Evolutionary conservation across 257 asterid genomes (phyloP).

Genomic region (Solanum chaucha): DNA sequence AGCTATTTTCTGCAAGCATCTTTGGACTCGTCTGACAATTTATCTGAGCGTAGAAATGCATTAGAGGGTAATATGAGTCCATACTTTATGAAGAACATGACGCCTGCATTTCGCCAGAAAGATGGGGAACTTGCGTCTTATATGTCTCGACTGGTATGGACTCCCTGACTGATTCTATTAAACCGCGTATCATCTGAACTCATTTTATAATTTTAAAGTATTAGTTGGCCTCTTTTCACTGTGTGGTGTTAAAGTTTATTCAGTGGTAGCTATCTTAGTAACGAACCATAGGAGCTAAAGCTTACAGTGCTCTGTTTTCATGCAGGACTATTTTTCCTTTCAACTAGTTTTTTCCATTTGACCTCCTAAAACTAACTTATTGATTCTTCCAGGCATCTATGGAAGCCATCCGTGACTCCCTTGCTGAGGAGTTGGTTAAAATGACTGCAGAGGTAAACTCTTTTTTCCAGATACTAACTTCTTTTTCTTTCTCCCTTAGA

Average conservation of each 20-base stretch:
- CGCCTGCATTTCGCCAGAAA: slow-evolving; percentile 91
- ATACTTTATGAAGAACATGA: slow-evolving; percentile 73
- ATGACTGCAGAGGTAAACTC: slow-evolving; percentile 78
- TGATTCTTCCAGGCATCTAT: slow-evolving; percentile 57
- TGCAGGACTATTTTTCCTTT: not conserved
- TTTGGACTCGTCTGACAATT: slow-evolving; percentile 69
- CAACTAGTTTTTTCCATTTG: not conserved
- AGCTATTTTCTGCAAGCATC: slow-evolving; percentile 87
- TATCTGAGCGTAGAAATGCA: slow-evolving; percentile 50
- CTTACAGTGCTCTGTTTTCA: not conserved
- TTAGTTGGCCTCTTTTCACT: not conserved
- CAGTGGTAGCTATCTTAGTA: not conserved
- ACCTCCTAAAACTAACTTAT: not conserved
- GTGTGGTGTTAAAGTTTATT: not conserved
- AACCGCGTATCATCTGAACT: not conserved
- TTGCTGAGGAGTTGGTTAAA: slow-evolving; percentile 96
- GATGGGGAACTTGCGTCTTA: slow-evolving; percentile 99
- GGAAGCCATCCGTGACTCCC: slow-evolving; percentile 97
- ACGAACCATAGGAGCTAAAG: not conserved
- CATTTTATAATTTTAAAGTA: not conserved
- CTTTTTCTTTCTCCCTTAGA: not conserved
- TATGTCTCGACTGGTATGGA: slow-evolving; percentile 80
- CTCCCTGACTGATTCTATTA: not conserved
- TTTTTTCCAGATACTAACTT: not conserved
- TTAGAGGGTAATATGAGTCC: slow-evolving; percentile 66